Conservation (phyloP, 257 asterid genomes). For the Gentiana straminea region DNA sequence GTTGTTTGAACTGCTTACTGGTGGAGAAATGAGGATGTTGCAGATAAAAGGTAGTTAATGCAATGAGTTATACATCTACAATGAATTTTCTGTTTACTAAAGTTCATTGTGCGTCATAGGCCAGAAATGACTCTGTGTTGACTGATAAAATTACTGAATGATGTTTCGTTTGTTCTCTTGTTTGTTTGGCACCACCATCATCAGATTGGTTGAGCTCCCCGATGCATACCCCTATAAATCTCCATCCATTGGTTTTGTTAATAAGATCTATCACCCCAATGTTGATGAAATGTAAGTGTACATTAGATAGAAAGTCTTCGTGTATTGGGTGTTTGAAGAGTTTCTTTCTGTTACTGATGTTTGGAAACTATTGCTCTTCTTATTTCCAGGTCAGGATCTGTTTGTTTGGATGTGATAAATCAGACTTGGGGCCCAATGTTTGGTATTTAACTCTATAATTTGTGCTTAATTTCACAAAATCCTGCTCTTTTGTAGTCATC, state of each 20-base stretch:
- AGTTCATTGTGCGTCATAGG: not conserved
- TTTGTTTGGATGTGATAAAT: slow-evolving; percentile 90
- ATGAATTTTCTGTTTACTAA: not conserved
- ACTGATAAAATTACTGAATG: not conserved
- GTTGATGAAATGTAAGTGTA: slow-evolving; percentile 81
- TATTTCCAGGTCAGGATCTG: slow-evolving; percentile 86
- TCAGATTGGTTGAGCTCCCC: slow-evolving; percentile 64
- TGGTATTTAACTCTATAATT: slow-evolving; percentile 24
- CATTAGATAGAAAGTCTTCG: not conserved
- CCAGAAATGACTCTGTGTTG: not conserved
- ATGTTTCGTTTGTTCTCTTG: too few relatives aligned
- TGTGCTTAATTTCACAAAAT: slow-evolving; percentile 2
- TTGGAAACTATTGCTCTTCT: slow-evolving; percentile 2
- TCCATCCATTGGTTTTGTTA: slow-evolving; percentile 85
- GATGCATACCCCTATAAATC: slow-evolving; percentile 96
- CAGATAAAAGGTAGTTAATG: not conserved
- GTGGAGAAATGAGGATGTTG: not conserved
- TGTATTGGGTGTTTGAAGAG: not conserved
- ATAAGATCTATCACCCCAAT: slow-evolving; percentile 92
- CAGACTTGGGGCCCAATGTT: slow-evolving; percentile 99
- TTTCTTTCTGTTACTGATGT: not conserved
- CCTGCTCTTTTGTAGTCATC: not conserved
- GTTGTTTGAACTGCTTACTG: too few relatives aligned
- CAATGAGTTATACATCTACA: not conserved
- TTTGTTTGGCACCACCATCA: not conserved